Conservation (phyloP, 1,284 basidiomycete species). For the Nidula niveotomentosa region DNA sequence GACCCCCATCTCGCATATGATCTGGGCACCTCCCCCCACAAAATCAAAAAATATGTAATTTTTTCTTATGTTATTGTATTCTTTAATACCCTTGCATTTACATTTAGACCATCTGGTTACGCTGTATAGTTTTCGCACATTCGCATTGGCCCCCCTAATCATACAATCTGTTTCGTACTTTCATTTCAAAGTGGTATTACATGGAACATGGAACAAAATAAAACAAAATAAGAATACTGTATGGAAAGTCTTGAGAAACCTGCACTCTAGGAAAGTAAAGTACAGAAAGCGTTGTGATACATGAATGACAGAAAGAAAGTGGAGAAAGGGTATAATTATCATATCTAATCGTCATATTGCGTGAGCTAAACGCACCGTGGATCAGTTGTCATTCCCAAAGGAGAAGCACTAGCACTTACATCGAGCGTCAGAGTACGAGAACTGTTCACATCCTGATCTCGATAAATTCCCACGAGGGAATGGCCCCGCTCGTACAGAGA, state of each 20-base stretch:
- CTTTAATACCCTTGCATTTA: background rate
- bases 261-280: background rate
- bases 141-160: background rate
- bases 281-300: background rate
- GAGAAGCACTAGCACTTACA: constrained; percentile 48
- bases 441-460: constrained; percentile 92
- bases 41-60: background rate
- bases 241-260: background rate
- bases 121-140: background rate
- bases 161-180: background rate
- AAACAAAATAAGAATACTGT: background rate
- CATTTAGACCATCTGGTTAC: background rate
- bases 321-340: too few relatives aligned
- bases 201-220: background rate
- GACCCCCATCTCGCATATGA: background rate
- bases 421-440: constrained; percentile 89
- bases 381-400: background rate
- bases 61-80: background rate
- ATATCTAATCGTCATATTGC: constrained; percentile 27
- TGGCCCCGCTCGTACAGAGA: constrained; percentile 90
- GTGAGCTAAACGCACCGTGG: constrained; percentile 18
- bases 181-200: background rate
- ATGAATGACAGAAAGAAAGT: too few relatives aligned
- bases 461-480: constrained; percentile 91
- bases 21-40: background rate